Conservation (phyloP, 805 yeast genomes). For the Candida patagonica region DNA sequence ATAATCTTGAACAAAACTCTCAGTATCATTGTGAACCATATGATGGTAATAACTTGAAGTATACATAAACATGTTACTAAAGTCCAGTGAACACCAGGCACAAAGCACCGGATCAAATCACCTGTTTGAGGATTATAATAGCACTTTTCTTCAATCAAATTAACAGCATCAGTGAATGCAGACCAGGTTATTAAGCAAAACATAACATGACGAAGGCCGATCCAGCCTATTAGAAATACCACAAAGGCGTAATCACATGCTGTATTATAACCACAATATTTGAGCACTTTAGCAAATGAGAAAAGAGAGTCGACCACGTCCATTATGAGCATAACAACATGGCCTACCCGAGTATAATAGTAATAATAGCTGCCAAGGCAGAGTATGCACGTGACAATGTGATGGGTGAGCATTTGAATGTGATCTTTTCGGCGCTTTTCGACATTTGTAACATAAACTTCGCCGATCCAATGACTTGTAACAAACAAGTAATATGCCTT, state of each 20-base stretch:
- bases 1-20: constrained; percentile 64
- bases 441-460: constrained; percentile 62
- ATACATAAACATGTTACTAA: constrained; percentile 52
- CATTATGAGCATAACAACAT: constrained; percentile 68
- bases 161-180: constrained; percentile 39
- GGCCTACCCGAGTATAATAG: constrained; percentile 70
- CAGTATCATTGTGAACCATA: constrained; percentile 70
- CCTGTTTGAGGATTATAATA: constrained; percentile 19
- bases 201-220: constrained; percentile 60
- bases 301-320: constrained; percentile 72
- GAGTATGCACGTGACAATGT: constrained; percentile 64
- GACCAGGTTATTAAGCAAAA: constrained; percentile 61
- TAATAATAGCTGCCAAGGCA: constrained; percentile 63
- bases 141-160: constrained; percentile 30
- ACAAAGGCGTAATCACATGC: constrained; percentile 64
- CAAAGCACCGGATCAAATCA: constrained; percentile 27
- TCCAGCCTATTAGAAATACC: constrained; percentile 60
- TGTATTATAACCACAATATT: constrained; percentile 52
- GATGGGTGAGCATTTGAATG: constrained; percentile 81
- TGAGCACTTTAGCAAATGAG: constrained; percentile 65
- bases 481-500: constrained; percentile 66
- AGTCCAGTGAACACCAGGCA: constrained; percentile 25
- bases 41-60: constrained; percentile 52
- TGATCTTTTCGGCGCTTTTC: constrained; percentile 79
- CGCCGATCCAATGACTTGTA: constrained; percentile 75